Percentiles rank a stretch among this genome's conserved stretches.
These are phyloP conservation scores for Scleroderma citrinum DNA, from an alignment of 768 basidiomycete species.

Conservation along the genomic window DNA sequence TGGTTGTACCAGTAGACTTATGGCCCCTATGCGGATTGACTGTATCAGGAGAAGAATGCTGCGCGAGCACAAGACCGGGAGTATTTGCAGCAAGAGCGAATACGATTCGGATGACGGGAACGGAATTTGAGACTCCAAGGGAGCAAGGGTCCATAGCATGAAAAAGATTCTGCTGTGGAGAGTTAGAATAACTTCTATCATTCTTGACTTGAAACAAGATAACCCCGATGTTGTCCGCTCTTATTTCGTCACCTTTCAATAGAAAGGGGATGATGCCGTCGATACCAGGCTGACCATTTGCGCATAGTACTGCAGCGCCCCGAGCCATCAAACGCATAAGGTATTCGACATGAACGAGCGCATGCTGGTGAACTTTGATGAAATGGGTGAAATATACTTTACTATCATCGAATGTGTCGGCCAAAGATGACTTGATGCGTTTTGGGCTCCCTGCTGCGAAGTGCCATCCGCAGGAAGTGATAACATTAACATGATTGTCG, in stretches of 20 bases:
- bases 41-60: too few species aligned
- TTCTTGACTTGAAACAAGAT: constrained; percentile 24
- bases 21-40: too few species aligned
- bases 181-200: constrained; percentile 14
- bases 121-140: too few species aligned
- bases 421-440: not conserved
- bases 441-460: too few species aligned
- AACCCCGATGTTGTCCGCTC: constrained; percentile 13
- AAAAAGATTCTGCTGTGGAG: not conserved
- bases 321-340: constrained; percentile 18
- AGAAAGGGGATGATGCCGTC: constrained; percentile 24
- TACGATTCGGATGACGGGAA: too few species aligned
- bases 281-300: constrained; percentile 14
- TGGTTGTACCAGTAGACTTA: constrained; percentile 3
- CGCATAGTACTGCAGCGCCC: constrained; percentile 26
- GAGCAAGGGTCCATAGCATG: too few species aligned
- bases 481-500: too few species aligned
- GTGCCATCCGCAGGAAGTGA: too few species aligned
- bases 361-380: constrained; percentile 19
- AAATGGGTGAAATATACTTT: constrained; percentile 29
- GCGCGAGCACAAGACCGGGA: too few species aligned
- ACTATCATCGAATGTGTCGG: constrained; percentile 12
- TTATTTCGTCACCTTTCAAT: constrained; percentile 3
- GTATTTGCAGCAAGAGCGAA: too few species aligned
- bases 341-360: constrained; percentile 13